Conservation (phyloP, 768 basidiomycete species). For the Dendrothele bispora region DNA sequence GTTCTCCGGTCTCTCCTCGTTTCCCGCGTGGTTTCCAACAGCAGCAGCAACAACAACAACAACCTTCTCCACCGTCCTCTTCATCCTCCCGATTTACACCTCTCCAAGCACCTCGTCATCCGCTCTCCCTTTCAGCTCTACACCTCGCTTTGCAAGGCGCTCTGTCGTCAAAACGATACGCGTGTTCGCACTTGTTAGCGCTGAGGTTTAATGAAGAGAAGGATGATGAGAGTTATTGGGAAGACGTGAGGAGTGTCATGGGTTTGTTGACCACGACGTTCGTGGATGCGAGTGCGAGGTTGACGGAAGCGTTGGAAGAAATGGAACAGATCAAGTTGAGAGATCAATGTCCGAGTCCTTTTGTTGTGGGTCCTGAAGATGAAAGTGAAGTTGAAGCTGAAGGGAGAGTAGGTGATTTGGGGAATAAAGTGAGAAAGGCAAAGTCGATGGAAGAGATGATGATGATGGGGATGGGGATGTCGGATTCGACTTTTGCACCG, state of each 20-base stretch:
- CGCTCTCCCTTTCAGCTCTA: slow-evolving; percentile 65
- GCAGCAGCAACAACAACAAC: no score
- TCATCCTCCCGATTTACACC: slow-evolving; percentile 53
- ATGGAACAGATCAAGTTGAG: slow-evolving; percentile 51
- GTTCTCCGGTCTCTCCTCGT: slow-evolving; percentile 8
- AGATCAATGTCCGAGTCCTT: slow-evolving; percentile 50
- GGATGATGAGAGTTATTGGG: slow-evolving; percentile 81
- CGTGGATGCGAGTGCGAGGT: slow-evolving; percentile 59
- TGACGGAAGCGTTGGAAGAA: slow-evolving; percentile 64
- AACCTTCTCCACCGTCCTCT: slow-evolving; percentile 31
- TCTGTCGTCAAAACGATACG: slow-evolving; percentile 69
- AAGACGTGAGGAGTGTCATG: slow-evolving; percentile 78
- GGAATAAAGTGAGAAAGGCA: neutral
- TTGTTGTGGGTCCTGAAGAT: neutral
- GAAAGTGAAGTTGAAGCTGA: neutral
- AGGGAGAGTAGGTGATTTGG: neutral
- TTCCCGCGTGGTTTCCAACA: no score
- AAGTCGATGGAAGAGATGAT: slow-evolving; percentile 8
- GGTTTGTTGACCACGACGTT: slow-evolving; percentile 66
- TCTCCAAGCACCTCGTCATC: slow-evolving; percentile 60
- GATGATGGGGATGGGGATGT: slow-evolving; percentile 11
- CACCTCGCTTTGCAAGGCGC: slow-evolving; percentile 64
- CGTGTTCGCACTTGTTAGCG: slow-evolving; percentile 78
- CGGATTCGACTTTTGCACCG: slow-evolving; percentile 82
- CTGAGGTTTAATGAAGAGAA: slow-evolving; percentile 71